Evolutionary conservation across 495 filamentous ascomycete genomes (phyloP).

Genomic region (Geoglossum glabrum): DNA sequence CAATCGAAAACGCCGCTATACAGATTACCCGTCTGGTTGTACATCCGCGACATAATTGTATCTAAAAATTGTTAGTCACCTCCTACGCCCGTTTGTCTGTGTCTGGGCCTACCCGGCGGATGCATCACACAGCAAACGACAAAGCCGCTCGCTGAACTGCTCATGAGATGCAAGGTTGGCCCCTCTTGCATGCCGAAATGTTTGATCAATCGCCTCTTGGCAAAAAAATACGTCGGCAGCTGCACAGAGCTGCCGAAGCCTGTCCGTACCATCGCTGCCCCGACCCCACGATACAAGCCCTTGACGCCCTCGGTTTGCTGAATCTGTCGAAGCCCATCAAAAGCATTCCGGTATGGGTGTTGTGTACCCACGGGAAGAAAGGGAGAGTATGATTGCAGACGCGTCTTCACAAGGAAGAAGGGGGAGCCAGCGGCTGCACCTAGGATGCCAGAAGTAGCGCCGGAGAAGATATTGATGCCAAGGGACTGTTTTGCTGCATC

Average conservation of each 20-base stretch:
- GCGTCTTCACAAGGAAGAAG: constrained; percentile 97
- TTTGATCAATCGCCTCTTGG: constrained; percentile 62
- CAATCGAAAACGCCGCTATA: constrained; percentile 89
- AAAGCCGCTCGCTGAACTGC: constrained; percentile 78
- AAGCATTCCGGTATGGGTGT: constrained; percentile 71
- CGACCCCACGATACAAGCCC: constrained; percentile 76
- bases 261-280: constrained; percentile 90
- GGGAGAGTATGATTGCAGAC: constrained; percentile 83
- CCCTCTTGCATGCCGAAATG: constrained; percentile 83
- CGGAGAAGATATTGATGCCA: constrained; percentile 79
- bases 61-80: constrained; percentile 28
- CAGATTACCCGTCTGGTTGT: constrained; percentile 95
- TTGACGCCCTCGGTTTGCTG: constrained; percentile 52
- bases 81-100: neutral
- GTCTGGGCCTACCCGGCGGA: constrained; percentile 49
- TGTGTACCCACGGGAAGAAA: constrained; percentile 93
- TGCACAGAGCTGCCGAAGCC: constrained; percentile 92
- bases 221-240: constrained; percentile 95
- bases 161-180: constrained; percentile 68
- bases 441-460: constrained; percentile 70
- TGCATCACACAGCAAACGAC: constrained; percentile 98
- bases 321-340: constrained; percentile 67
- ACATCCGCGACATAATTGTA: constrained; percentile 96
- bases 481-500: constrained; percentile 61
- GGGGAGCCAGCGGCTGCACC: constrained; percentile 82